phyloP scores from a whole-genome alignment of 192 early-diverging fungal genomes.

The Phycomyces blakesleeanus region DNA sequence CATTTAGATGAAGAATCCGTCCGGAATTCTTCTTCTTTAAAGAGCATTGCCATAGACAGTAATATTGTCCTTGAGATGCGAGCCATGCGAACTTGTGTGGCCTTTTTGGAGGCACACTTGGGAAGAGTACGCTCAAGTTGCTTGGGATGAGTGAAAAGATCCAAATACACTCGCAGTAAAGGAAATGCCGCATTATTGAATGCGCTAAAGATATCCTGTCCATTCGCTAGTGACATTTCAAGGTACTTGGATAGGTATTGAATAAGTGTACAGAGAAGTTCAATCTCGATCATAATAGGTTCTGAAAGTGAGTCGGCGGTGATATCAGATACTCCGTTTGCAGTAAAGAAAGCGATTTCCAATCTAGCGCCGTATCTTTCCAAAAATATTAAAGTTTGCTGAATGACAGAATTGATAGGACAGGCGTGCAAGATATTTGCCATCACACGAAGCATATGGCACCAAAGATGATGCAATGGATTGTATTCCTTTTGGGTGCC shows the following conservation, averaged over 20 bases:
- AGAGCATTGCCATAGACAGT: too few relatives aligned
- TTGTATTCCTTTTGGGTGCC: slow-evolving; percentile 21
- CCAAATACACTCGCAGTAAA: too few relatives aligned
- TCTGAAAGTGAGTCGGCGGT: slow-evolving; percentile 30
- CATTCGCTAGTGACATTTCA: too few relatives aligned
- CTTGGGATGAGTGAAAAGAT: too few relatives aligned
- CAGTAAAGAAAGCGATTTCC: slow-evolving; percentile 28
- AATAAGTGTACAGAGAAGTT: slow-evolving; percentile 47
- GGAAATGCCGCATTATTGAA: too few relatives aligned
- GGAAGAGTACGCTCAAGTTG: too few relatives aligned
- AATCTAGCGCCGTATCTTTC: slow-evolving; percentile 43
- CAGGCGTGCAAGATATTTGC: slow-evolving; percentile 40
- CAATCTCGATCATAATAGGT: slow-evolving; percentile 47
- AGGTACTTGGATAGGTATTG: slow-evolving; percentile 39
- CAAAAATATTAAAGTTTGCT: slow-evolving; percentile 39
- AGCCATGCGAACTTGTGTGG: too few relatives aligned
- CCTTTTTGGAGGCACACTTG: too few relatives aligned
- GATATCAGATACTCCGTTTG: slow-evolving; percentile 1
- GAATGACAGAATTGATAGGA: slow-evolving; percentile 33
- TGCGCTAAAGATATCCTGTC: too few relatives aligned
- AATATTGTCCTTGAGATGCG: too few relatives aligned
- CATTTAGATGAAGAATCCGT: too few relatives aligned
- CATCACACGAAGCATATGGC: slow-evolving; percentile 44
- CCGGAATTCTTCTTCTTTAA: too few relatives aligned
- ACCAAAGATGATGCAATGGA: slow-evolving; percentile 47